Evolutionary conservation across 768 basidiomycete species (phyloP), one percentile per base, ranked within the genome.

Genomic region (Lactarius quietus): DNA sequence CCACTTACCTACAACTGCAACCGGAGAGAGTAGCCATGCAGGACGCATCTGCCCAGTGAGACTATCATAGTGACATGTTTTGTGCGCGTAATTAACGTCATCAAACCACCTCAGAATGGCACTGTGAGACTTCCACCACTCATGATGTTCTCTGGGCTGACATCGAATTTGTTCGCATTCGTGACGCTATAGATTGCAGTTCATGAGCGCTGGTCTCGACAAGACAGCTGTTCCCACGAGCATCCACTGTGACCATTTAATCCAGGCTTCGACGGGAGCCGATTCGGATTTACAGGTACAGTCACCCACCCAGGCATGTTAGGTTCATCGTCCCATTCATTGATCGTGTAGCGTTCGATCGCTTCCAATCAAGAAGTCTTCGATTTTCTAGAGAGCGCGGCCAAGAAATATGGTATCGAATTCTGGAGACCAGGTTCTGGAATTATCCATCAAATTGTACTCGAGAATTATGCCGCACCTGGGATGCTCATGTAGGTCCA

Each of bases 11-110:
- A 55, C 95, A 95, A 78, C 84, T 99, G 38, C 82, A 79, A 68
- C 97, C 96, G 6, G 90, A 96, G 76, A 81, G 97, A 66, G 97
- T 98, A 35, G 97, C 97, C 17, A 97, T 98, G 93, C 96, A 98
- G 74, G 93, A 97, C 80, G 89, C 90, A 69, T 90, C 88, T 64
- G 87, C 92, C 51, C 92, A 94, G 90, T 93, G 78, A 77, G 92
- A 80, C 45, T 39, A 39, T 59, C 48, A 59, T 57, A 29, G 59
- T 31, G 20, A 23, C 45, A 58, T 6, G 38, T 38, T 18, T 61
- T 56, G 20, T 60, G 54, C 20, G 28, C 55, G 38, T n/a, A 56
- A 23, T 52, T 61, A 31, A 57, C 26, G 57, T 59, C 23, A 28
- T 48, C 60, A 17, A 63, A 63, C 53, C 26, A 26, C 38, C 31